phyloP scores from a whole-genome alignment of 148 eudicot genomes.

The Dianthus caryophyllus region DNA sequence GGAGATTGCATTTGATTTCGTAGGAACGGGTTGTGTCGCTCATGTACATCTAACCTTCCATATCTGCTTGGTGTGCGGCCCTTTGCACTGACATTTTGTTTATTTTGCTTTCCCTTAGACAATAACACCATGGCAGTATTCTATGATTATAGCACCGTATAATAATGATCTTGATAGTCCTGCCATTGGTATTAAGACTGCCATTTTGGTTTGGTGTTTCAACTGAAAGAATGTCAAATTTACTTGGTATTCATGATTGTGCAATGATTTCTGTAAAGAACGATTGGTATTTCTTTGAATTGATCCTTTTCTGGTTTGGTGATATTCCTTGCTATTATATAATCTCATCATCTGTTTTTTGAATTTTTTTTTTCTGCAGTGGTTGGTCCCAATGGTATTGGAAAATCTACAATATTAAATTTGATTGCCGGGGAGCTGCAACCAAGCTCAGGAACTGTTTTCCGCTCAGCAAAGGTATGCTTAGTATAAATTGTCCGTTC shows the following conservation, averaged over 20 bases:
- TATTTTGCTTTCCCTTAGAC: not conserved
- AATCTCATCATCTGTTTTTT: no score
- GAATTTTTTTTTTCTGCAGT: no score
- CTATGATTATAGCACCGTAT: not conserved
- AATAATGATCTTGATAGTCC: no score
- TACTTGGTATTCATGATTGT: slow-evolving; percentile 1
- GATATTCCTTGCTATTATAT: no score
- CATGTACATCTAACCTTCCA: no score
- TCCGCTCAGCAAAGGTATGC: slow-evolving; percentile 99
- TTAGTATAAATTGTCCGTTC: no score
- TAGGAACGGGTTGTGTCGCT: no score
- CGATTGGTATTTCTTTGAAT: slow-evolving; percentile 3
- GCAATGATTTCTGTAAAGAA: not conserved
- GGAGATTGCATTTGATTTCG: no score
- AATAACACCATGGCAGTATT: not conserved
- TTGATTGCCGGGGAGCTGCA: slow-evolving; percentile 93
- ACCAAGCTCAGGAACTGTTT: slow-evolving; percentile 97
- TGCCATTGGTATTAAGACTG: no score
- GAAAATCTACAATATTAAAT: no score
- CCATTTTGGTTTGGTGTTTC: not conserved
- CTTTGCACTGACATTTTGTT: not conserved
- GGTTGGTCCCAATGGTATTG: no score
- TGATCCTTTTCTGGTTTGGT: not conserved
- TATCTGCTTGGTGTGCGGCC: no score
- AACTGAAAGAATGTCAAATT: not conserved